These are phyloP conservation scores for Arthromyces matolae DNA, from an alignment of 768 basidiomycete species.

Conservation along the genomic window DNA sequence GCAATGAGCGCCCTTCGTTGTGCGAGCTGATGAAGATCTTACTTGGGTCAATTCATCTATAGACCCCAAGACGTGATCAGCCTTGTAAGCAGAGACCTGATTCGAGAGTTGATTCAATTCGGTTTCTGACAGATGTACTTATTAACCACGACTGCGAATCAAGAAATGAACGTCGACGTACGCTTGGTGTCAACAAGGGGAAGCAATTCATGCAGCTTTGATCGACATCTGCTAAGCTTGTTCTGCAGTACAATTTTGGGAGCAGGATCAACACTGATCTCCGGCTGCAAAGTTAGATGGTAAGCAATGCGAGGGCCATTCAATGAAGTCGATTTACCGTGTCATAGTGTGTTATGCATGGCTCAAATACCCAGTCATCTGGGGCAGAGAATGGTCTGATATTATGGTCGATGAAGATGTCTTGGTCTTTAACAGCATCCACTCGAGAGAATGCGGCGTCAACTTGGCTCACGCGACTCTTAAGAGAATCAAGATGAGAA, in stretches of 20 bases:
- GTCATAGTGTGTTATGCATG: slow-evolving; percentile 72
- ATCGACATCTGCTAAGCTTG: slow-evolving; percentile 55
- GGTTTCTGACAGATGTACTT: slow-evolving; percentile 33
- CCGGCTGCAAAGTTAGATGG: slow-evolving; percentile 36
- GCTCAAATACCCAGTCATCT: slow-evolving; percentile 70
- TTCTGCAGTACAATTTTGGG: slow-evolving; percentile 83
- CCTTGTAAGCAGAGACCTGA: slow-evolving; percentile 43
- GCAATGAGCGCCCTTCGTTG: slow-evolving; percentile 18
- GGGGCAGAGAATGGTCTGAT: slow-evolving; percentile 62
- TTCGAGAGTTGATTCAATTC: slow-evolving; percentile 51
- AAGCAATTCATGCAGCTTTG: slow-evolving; percentile 61
- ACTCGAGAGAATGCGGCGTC: slow-evolving; percentile 49
- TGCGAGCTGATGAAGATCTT: slow-evolving; percentile 22
- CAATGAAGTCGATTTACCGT: slow-evolving; percentile 41
- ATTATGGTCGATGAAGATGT: slow-evolving; percentile 71
- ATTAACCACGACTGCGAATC: slow-evolving; percentile 8
- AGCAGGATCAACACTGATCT: slow-evolving; percentile 60
- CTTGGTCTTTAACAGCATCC: slow-evolving; percentile 59
- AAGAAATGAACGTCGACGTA: slow-evolving; percentile 29
- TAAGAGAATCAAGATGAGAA: slow-evolving; percentile 56
- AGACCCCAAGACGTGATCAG: slow-evolving; percentile 49
- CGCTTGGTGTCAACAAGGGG: slow-evolving; percentile 59
- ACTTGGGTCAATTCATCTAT: slow-evolving; percentile 59
- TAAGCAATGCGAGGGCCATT: not conserved
- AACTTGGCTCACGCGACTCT: slow-evolving; percentile 43